These are phyloP conservation scores for Helotiales sp. DNA, from an alignment of 2,329 filamentous ascomycete genomes.

Conservation along the genomic window DNA sequence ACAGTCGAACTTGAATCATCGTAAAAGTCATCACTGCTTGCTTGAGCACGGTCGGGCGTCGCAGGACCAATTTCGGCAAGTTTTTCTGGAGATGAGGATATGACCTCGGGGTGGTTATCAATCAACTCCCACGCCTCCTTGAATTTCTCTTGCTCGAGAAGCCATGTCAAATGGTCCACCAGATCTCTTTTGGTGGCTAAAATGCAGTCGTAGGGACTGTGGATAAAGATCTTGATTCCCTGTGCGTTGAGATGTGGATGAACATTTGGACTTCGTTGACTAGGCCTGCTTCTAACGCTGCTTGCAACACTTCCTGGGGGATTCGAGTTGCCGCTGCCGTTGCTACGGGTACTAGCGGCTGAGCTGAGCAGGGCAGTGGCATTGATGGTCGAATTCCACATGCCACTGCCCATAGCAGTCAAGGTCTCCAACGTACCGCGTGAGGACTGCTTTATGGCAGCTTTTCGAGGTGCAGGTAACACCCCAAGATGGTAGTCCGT, in stretches of 20 bases:
- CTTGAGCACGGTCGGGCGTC: constrained; percentile 39
- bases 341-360: constrained; percentile 70
- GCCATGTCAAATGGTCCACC: constrained; percentile 81
- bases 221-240: constrained; percentile 84
- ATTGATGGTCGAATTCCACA: constrained; percentile 91
- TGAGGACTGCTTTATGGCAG: constrained; percentile 58
- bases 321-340: not conserved
- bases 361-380: constrained; percentile 86
- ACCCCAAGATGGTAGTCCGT: constrained; percentile 91
- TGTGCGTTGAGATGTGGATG: constrained; percentile 40
- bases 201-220: constrained; percentile 96
- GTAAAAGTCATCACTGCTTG: constrained; percentile 63
- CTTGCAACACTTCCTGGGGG: constrained; percentile 37
- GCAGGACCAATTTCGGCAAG: constrained; percentile 41
- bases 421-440: constrained; percentile 76
- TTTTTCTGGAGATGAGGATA: constrained; percentile 45
- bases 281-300: constrained; percentile 41
- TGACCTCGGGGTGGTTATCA: constrained; percentile 80
- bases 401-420: constrained; percentile 68
- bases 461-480: constrained; percentile 72
- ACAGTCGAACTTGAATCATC: constrained; percentile 69
- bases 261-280: constrained; percentile 40
- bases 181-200: constrained; percentile 85
- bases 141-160: constrained; percentile 78
- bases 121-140: constrained; percentile 86